Evolutionary conservation across 2,329 filamentous ascomycete genomes (phyloP).

Genomic region (Claviceps sp.): DNA sequence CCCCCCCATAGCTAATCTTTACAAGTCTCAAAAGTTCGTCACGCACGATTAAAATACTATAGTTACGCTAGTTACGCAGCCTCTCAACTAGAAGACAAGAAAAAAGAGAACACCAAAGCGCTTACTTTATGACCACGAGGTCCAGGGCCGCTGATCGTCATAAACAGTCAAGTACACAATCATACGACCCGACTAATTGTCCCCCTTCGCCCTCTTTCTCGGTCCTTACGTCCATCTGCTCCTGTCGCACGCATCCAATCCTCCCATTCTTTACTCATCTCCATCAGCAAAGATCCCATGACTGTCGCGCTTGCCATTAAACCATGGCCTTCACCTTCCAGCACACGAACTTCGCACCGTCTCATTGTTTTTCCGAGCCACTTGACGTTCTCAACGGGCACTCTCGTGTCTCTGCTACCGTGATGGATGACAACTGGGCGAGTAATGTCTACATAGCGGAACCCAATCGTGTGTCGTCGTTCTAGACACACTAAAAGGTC

Average conservation of each 20-base stretch:
- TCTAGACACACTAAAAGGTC: constrained; percentile 89
- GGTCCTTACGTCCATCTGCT: constrained; percentile 21
- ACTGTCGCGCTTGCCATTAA: constrained; percentile 89
- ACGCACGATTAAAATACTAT: no score
- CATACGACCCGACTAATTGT: constrained; percentile 9
- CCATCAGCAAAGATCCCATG: constrained; percentile 88
- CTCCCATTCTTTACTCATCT: constrained; percentile 90
- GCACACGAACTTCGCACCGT: constrained; percentile 76
- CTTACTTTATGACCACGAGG: no score
- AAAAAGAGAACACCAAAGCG: no score
- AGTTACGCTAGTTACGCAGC: no score
- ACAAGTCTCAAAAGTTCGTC: no score
- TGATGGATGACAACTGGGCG: constrained; percentile 88
- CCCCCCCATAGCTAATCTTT: no score
- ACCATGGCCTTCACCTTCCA: constrained; percentile 87
- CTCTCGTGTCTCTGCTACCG: constrained; percentile 76
- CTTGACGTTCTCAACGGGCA: constrained; percentile 86
- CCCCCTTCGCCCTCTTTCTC: constrained; percentile 17
- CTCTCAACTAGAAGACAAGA: no score
- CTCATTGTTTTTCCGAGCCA: constrained; percentile 95
- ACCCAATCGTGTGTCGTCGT: constrained; percentile 80
- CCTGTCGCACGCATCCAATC: constrained; percentile 60
- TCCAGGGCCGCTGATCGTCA: neutral
- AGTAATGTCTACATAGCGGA: constrained; percentile 92
- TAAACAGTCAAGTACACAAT: neutral